Evolutionary conservation across 2,329 filamentous ascomycete species (phyloP).

Genomic region (Epichloe gansuensis): DNA sequence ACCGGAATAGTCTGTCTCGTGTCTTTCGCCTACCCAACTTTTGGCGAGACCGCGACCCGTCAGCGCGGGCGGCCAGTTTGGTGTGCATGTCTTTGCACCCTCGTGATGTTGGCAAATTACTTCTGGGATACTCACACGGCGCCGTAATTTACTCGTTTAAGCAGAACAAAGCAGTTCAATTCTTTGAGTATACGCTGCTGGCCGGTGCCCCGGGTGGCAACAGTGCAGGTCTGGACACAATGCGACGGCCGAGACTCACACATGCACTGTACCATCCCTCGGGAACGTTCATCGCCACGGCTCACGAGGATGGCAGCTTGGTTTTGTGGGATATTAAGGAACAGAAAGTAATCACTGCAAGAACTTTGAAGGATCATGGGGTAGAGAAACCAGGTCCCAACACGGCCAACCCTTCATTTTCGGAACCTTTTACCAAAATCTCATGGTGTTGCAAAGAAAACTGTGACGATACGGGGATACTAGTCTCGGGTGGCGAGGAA

Average conservation of each 20-base stretch:
- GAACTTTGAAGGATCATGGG: slow-evolving; percentile 62
- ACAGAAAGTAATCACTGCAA: slow-evolving; percentile 67
- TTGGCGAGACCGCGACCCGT: slow-evolving; percentile 63
- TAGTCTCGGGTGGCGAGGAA: slow-evolving; percentile 71
- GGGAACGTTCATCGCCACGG: slow-evolving; percentile 76
- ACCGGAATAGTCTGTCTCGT: slow-evolving; percentile 56
- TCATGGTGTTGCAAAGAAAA: slow-evolving; percentile 92
- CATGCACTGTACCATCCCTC: slow-evolving; percentile 92
- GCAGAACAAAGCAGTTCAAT: slow-evolving; percentile 65
- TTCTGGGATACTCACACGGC: slow-evolving; percentile 84
- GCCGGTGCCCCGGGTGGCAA: slow-evolving; percentile 76
- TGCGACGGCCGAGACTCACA: slow-evolving; percentile 60
- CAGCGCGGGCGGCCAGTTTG: slow-evolving; percentile 46
- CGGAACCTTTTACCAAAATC: slow-evolving; percentile 65
- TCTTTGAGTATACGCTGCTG: slow-evolving; percentile 72
- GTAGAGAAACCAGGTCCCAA: slow-evolving; percentile 52
- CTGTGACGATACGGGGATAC: slow-evolving; percentile 78
- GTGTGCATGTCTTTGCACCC: slow-evolving; percentile 78
- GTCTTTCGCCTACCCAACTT: slow-evolving; percentile 77
- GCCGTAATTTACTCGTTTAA: slow-evolving; percentile 92
- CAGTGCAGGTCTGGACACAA: slow-evolving; percentile 43
- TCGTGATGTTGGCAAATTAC: slow-evolving; percentile 76
- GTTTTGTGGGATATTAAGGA: slow-evolving; percentile 94
- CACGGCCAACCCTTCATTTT: slow-evolving; percentile 41
- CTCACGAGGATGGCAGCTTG: slow-evolving; percentile 79